phyloP scores from a whole-genome alignment of 1,139 yeast genomes.

The Suhomyces bribrorum region DNA sequence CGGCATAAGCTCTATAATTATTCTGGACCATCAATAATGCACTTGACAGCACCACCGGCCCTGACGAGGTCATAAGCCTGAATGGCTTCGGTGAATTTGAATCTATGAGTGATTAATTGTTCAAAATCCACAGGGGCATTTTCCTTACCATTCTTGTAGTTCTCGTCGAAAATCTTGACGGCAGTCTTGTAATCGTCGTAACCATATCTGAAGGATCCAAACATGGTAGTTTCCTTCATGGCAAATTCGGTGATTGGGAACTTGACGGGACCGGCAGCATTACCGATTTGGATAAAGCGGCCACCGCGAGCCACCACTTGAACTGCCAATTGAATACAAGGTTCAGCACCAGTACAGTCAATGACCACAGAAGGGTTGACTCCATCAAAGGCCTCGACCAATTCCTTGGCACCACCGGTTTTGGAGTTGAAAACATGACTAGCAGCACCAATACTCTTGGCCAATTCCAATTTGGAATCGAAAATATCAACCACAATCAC shows the following conservation, averaged over 20 bases:
- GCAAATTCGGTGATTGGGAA: conserved; percentile 77
- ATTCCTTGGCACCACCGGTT: conserved; percentile 33
- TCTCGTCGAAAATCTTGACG: conserved; percentile 61
- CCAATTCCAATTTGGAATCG: conserved; percentile 60
- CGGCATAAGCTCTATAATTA: conserved; percentile 11
- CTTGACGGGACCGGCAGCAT: conserved; percentile 63
- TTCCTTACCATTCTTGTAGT: conserved; percentile 62
- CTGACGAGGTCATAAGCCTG: conserved; percentile 76
- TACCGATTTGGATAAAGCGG: conserved; percentile 72
- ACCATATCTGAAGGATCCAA: conserved; percentile 81
- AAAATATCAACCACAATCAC: conserved; percentile 67
- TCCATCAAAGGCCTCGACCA: conserved; percentile 45
- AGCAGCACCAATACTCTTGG: conserved; percentile 57
- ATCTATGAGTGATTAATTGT: conserved; percentile 75
- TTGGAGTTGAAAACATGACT: conserved; percentile 62
- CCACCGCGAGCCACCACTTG: conserved; percentile 62
- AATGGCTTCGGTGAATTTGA: conserved; percentile 70
- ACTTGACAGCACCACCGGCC: conserved; percentile 48
- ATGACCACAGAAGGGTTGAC: conserved; percentile 58
- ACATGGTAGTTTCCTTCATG: conserved; percentile 67
- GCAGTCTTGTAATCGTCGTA: conserved; percentile 77
- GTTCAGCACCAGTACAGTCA: conserved; percentile 74
- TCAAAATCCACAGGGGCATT: conserved; percentile 45
- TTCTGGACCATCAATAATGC: conserved; percentile 50
- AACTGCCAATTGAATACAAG: conserved; percentile 67